phyloP scores from a whole-genome alignment of 768 basidiomycete genomes.

The Boletus rubroflammeus region DNA sequence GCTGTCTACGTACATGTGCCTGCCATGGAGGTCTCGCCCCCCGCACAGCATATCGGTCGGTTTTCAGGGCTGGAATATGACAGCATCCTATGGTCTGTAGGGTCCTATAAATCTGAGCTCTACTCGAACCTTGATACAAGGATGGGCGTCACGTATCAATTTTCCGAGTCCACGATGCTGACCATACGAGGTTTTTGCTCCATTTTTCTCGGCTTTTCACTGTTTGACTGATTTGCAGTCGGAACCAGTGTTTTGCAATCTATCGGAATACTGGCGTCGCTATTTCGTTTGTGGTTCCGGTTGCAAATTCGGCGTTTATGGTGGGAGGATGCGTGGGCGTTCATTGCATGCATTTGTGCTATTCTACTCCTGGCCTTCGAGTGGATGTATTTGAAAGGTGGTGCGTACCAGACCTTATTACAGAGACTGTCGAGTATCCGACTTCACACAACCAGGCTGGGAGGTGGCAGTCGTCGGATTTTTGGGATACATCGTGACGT shows the following conservation, averaged over 20 bases:
- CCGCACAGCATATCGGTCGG: neutral
- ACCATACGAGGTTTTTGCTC: conserved; percentile 8
- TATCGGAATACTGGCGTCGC: conserved; percentile 10
- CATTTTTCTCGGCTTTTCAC: neutral
- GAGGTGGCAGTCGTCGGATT: conserved; percentile 5
- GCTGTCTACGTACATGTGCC: neutral
- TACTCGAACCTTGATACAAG: neutral
- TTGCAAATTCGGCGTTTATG: conserved; percentile 14
- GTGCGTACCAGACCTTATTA: conserved; percentile 7
- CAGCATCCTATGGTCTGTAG: neutral
- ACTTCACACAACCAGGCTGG: conserved; percentile 2
- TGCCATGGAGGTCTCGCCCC: neutral
- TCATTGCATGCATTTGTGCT: conserved; percentile 6
- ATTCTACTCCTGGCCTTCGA: conserved; percentile 2
- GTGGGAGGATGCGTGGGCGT: conserved; percentile 24
- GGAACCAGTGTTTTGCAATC: conserved; percentile 5
- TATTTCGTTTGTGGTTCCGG: conserved; percentile 21
- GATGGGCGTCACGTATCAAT: conserved; percentile 8
- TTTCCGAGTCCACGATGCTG: conserved; percentile 10
- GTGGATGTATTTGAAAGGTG: conserved; percentile 16
- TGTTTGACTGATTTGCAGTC: conserved; percentile 2
- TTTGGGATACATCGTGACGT: conserved; percentile 8
- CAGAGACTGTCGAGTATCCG: neutral
- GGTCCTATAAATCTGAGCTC: conserved; percentile 5
- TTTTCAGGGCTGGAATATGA: neutral